Evolutionary conservation across 2,329 filamentous ascomycete species (phyloP).

Genomic region (Diaporthe australafricana): DNA sequence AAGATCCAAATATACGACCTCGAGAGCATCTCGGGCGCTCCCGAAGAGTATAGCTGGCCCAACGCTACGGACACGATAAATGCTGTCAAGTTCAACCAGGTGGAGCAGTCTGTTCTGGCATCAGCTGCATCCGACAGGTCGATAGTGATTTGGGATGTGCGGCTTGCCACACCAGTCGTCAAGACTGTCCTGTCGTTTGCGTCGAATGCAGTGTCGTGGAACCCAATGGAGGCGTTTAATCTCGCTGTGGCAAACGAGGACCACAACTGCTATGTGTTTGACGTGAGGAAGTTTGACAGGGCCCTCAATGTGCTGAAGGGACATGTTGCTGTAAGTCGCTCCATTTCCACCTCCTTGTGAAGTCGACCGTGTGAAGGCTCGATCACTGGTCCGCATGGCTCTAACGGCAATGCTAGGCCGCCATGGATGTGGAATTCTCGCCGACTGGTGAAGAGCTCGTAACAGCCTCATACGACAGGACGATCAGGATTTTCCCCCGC

Average conservation of each 20-base stretch:
- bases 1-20: conserved; percentile 91
- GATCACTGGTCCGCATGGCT: not conserved
- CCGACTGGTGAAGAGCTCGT: conserved; percentile 96
- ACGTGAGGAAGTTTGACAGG: conserved; percentile 90
- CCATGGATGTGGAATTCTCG: conserved; percentile 96
- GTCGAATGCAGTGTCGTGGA: conserved; percentile 88
- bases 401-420: conserved; percentile 60
- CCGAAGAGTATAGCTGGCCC: conserved; percentile 88
- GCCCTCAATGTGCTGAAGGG: conserved; percentile 91
- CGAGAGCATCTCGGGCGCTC: conserved; percentile 81
- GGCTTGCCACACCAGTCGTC: conserved; percentile 84
- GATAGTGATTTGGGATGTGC: conserved; percentile 86
- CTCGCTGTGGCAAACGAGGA: conserved; percentile 89
- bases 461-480: conserved; percentile 88
- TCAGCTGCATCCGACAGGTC: conserved; percentile 88
- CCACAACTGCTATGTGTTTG: conserved; percentile 89
- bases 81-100: conserved; percentile 89
- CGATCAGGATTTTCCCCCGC: conserved; percentile 85
- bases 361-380: not conserved
- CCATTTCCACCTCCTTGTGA: conserved; percentile 51
- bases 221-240: conserved; percentile 94
- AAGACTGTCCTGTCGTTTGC: conserved; percentile 86
- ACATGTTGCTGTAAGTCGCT: conserved; percentile 69
- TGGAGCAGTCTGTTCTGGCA: conserved; percentile 90
- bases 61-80: conserved; percentile 92